Percentiles rank a stretch among this genome's conserved stretches.
Evolutionary conservation across 2,329 filamentous ascomycete genomes (phyloP).

Genomic region (Chalara sp.): DNA sequence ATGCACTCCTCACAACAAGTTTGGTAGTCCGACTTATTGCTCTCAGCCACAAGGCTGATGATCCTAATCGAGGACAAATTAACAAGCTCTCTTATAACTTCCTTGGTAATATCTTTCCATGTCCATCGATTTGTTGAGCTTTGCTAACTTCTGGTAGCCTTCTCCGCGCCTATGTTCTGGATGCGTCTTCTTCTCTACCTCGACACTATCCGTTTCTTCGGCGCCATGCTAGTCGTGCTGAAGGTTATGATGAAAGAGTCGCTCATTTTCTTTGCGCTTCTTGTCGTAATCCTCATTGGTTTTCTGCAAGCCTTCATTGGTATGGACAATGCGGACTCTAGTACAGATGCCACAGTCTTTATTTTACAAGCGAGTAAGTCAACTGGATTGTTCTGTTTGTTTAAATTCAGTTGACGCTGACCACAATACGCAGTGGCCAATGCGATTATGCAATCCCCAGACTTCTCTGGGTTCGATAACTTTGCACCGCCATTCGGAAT

Average conservation of each 20-base stretch:
- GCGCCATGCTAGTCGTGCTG: conserved; percentile 93
- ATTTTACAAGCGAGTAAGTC: conserved; percentile 36
- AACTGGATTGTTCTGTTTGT: too few species aligned
- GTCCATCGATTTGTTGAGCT: background rate
- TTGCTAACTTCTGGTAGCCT: conserved; percentile 43
- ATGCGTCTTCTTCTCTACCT: conserved; percentile 85
- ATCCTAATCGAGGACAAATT: conserved; percentile 50
- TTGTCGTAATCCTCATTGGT: conserved; percentile 74
- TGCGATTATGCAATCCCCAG: conserved; percentile 83
- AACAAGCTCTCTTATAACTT: conserved; percentile 91
- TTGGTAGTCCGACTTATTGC: conserved; percentile 76
- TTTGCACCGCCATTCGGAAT: conserved; percentile 92
- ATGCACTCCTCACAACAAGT: conserved; percentile 70
- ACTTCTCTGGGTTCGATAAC: conserved; percentile 81
- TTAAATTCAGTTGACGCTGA: too few species aligned
- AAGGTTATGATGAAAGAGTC: conserved; percentile 95
- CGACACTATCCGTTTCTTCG: conserved; percentile 91
- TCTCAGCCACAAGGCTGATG: conserved; percentile 49
- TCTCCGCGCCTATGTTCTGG: conserved; percentile 96
- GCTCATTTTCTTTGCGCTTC: conserved; percentile 90
- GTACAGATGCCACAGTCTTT: conserved; percentile 61
- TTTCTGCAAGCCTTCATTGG: conserved; percentile 95
- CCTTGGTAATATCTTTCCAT: conserved; percentile 35
- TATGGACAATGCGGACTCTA: conserved; percentile 74
- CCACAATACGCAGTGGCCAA: conserved; percentile 68